Evolutionary conservation across 495 filamentous ascomycete species (phyloP).

Genomic region (Staphylotrichum longicolle): DNA sequence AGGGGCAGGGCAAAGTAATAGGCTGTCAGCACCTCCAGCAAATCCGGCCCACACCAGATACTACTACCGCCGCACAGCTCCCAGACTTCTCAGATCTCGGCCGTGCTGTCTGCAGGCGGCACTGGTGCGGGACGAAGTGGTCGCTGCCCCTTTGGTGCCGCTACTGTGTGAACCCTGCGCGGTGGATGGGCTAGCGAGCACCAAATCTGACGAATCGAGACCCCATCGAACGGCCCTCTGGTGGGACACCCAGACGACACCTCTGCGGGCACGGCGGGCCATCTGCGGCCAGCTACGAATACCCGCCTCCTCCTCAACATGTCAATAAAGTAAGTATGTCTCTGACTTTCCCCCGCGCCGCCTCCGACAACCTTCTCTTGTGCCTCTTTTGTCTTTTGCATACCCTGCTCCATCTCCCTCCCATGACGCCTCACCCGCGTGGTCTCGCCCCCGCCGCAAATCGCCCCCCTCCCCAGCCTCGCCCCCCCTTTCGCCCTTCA

Average conservation of each 20-base stretch:
- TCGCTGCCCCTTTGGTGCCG: slow-evolving; percentile 21
- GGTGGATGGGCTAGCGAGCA: slow-evolving; percentile 25
- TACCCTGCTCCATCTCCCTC: slow-evolving; percentile 1
- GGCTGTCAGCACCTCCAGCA: slow-evolving; percentile 26
- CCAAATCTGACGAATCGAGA: slow-evolving; percentile 36
- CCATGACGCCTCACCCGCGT: slow-evolving; percentile 27
- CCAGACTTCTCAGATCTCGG: slow-evolving; percentile 32
- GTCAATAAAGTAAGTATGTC: slow-evolving; percentile 66
- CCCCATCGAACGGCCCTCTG: slow-evolving; percentile 29
- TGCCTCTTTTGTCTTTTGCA: slow-evolving; percentile 16
- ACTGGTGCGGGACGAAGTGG: slow-evolving; percentile 14
- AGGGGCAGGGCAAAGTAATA: slow-evolving; percentile 15
- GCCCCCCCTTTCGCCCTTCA: slow-evolving; percentile 28
- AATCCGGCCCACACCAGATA: slow-evolving; percentile 24
- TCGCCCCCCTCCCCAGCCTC: slow-evolving; percentile 24
- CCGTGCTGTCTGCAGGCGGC: slow-evolving; percentile 22
- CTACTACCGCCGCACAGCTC: slow-evolving; percentile 15
- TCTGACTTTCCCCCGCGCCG: slow-evolving; percentile 24
- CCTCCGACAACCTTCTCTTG: slow-evolving; percentile 21
- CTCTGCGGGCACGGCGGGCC: slow-evolving; percentile 29
- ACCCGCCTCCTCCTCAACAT: slow-evolving; percentile 50
- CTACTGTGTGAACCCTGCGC: slow-evolving; percentile 31
- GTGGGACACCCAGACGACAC: slow-evolving; percentile 33
- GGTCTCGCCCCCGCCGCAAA: slow-evolving; percentile 14
- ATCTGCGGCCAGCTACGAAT: slow-evolving; percentile 39